These are phyloP conservation scores for Pseudogymnoascus sp. DNA, from an alignment of 2,329 filamentous ascomycete species.

Conservation along the genomic window DNA sequence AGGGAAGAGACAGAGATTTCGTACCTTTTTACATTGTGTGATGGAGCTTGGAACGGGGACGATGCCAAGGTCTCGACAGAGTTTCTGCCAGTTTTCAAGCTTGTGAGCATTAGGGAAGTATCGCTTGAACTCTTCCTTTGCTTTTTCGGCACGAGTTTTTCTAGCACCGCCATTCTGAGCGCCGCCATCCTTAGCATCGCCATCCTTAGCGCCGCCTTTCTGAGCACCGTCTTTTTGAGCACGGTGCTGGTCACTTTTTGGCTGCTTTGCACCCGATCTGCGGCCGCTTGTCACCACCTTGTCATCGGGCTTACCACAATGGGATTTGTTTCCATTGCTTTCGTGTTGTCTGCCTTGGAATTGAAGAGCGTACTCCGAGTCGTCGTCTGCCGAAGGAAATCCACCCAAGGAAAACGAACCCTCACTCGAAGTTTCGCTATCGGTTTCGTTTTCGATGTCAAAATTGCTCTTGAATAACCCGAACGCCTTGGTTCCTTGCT, in stretches of 20 bases:
- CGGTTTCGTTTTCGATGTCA: background rate
- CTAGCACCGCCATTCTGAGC: background rate
- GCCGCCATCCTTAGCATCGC: background rate
- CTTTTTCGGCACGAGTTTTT: background rate
- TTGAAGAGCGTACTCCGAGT: background rate
- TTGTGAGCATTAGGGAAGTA: slow-evolving; percentile 22
- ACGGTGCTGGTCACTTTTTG: background rate
- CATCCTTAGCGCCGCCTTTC: no score
- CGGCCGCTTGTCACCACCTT: background rate
- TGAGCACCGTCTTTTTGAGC: background rate
- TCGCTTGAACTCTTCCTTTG: slow-evolving; percentile 13
- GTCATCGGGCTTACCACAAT: background rate
- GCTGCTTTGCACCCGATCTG: background rate
- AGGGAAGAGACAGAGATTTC: background rate
- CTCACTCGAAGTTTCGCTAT: background rate
- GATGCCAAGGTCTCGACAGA: slow-evolving; percentile 40
- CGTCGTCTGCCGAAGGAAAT: background rate
- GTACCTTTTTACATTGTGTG: slow-evolving; percentile 39
- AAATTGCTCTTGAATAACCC: background rate
- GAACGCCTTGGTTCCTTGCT: background rate
- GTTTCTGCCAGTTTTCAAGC: slow-evolving; percentile 38
- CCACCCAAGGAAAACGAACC: background rate
- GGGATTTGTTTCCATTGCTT: background rate
- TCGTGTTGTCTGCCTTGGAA: background rate
- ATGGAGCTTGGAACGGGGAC: slow-evolving; percentile 34